Evolutionary conservation across 768 basidiomycete species (phyloP), one percentile per base, ranked within the genome.

Genomic region (Antrodiella citrinella): DNA sequence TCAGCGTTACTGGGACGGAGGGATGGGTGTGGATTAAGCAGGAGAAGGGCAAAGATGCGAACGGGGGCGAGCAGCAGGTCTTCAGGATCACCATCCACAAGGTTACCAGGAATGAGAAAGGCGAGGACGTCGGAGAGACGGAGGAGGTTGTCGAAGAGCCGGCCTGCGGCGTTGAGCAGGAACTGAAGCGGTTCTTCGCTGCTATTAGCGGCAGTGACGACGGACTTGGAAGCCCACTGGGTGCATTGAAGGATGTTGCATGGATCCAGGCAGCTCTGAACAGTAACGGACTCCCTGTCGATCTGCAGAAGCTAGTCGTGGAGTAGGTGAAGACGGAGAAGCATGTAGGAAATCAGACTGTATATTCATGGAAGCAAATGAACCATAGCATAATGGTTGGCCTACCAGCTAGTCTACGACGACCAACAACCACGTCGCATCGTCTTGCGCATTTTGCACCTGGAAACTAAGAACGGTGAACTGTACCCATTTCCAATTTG

Each of bases 241-340:
- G 69, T 15, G 80, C 88, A 24, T 65, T 94, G 54, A 68, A 69
- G 54, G 91, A 93, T 62, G 80, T 93, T 23, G 86, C 84, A 22
- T 71, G 91, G 58, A 84, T 94, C 52, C 74, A 94, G 68, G 89
- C 85, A 22, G 78, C 77, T 23, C 67, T 92, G 69, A 82, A 76
- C 30, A 84, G 83, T 56, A 66, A 75, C 18, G 87, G 87, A 4
- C 58, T 69, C 51, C 62, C 75, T 30, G 72, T 91, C 2, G 78
- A 85, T 63, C 66, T 91, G 44, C 60, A 62, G 47, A 70, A 64
- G 54, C 60, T 72, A 1, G 60, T 66, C 13, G 40, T 51, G 48
- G 24, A 44, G 49, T 48, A 43, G n/a, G 41, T 9, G 9, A 43
- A 9, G 5, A 18, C 15, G 21, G 7, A 15, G 30, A 35, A 35